Conservation (phyloP, 495 filamentous ascomycete genomes). For the Neurospora africana region DNA sequence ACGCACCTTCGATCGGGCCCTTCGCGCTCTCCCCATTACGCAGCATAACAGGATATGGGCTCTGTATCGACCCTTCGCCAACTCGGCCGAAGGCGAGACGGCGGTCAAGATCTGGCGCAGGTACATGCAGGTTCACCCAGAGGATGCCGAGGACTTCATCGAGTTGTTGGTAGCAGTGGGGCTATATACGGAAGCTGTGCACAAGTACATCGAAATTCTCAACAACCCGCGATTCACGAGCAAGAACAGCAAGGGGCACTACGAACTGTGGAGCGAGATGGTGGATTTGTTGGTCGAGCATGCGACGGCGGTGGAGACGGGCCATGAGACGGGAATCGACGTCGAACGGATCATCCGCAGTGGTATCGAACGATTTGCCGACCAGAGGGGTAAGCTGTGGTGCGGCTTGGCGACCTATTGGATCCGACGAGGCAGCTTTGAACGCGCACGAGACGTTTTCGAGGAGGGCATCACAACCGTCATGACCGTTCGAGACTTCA, state of each 20-base stretch:
- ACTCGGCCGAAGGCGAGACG: constrained; percentile 82
- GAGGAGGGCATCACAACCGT: constrained; percentile 97
- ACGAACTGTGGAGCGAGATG: constrained; percentile 97
- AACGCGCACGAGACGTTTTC: constrained; percentile 80
- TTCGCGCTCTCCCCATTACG: constrained; percentile 89
- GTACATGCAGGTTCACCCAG: constrained; percentile 97
- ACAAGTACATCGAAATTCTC: constrained; percentile 86
- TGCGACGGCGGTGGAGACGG: constrained; percentile 74
- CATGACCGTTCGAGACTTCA: constrained; percentile 99
- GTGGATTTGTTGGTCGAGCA: constrained; percentile 91
- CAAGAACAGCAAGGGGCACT: constrained; percentile 87
- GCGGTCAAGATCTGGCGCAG: constrained; percentile 88
- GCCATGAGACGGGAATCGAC: constrained; percentile 69
- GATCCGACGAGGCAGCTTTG: constrained; percentile 87
- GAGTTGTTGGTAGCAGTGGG: constrained; percentile 72
- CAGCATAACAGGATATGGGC: constrained; percentile 98
- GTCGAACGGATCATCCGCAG: constrained; percentile 91
- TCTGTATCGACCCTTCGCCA: constrained; percentile 83
- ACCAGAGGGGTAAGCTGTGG: constrained; percentile 96
- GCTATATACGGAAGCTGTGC: constrained; percentile 83
- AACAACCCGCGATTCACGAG: constrained; percentile 88
- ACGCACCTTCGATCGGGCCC: constrained; percentile 84
- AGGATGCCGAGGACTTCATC: constrained; percentile 92
- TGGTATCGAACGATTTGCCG: constrained; percentile 83
- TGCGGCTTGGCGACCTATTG: constrained; percentile 92